Percentiles rank a stretch among this genome's conserved stretches.
Conservation (phyloP, 257 asterid genomes). For the Przewalskia tangutica region DNA sequence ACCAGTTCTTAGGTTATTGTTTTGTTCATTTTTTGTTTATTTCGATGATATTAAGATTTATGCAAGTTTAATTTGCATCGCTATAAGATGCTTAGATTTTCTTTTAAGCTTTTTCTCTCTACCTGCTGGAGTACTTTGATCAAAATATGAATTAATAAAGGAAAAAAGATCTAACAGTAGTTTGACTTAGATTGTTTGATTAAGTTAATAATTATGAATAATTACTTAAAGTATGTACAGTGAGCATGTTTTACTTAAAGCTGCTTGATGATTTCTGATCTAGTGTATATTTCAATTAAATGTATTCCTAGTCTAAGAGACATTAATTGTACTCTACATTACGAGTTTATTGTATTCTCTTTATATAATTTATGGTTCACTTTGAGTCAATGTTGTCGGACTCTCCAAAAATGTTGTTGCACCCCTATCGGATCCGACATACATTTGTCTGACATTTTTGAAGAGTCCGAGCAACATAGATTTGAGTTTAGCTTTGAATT, state of each 20-base stretch:
- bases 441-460: neutral
- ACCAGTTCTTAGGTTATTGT: neutral
- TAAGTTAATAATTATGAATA: neutral
- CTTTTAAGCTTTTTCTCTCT: neutral
- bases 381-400: neutral
- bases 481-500: neutral
- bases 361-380: neutral
- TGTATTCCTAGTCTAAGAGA: neutral
- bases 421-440: neutral
- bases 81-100: neutral
- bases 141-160: neutral
- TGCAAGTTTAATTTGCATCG: neutral
- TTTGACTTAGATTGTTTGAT: constrained; percentile 1
- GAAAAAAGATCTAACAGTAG: neutral
- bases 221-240: neutral
- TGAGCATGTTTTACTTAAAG: neutral
- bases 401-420: neutral
- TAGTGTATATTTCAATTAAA: neutral
- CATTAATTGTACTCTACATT: neutral
- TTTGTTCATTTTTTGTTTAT: neutral
- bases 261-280: neutral
- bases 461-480: neutral
- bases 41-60: neutral
- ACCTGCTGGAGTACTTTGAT: neutral
- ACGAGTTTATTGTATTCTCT: neutral